Conservation (phyloP, 345 rosid genomes). For the Eucalyptus tenuipes region DNA sequence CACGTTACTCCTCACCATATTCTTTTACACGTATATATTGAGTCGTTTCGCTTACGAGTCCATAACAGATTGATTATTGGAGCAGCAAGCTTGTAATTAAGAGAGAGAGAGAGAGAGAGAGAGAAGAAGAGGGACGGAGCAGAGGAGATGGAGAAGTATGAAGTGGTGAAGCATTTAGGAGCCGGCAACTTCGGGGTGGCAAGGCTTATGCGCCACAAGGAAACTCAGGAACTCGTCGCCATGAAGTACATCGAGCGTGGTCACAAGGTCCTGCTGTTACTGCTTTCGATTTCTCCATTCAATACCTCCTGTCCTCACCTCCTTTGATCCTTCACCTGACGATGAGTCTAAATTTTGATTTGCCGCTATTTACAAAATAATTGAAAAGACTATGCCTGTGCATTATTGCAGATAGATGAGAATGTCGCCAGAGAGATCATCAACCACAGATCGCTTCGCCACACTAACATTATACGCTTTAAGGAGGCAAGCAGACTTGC, state of each 20-base stretch:
- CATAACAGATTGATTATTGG: neutral
- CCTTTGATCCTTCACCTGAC: neutral
- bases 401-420: slow-evolving; percentile 63
- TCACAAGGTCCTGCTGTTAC: slow-evolving; percentile 36
- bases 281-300: neutral
- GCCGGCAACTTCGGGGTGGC: slow-evolving; percentile 90
- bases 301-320: neutral
- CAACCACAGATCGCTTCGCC: slow-evolving; percentile 86
- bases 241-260: slow-evolving; percentile 94
- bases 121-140: slow-evolving; percentile 23
- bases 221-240: slow-evolving; percentile 80
- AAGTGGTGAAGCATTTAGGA: slow-evolving; percentile 75
- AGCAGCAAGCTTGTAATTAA: neutral
- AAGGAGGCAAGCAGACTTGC: slow-evolving; percentile 42
- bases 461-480: slow-evolving; percentile 85
- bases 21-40: neutral
- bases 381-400: neutral
- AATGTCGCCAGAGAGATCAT: slow-evolving; percentile 93
- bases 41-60: neutral
- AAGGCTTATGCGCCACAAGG: slow-evolving; percentile 66
- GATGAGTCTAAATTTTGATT: neutral
- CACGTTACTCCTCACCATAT: neutral
- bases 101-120: neutral
- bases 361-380: neutral
- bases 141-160: slow-evolving; percentile 68